Evolutionary conservation across 2,329 filamentous ascomycete genomes (phyloP), one percentile per base, ranked within the genome.

Genomic region (Talaromyces sp.): DNA sequence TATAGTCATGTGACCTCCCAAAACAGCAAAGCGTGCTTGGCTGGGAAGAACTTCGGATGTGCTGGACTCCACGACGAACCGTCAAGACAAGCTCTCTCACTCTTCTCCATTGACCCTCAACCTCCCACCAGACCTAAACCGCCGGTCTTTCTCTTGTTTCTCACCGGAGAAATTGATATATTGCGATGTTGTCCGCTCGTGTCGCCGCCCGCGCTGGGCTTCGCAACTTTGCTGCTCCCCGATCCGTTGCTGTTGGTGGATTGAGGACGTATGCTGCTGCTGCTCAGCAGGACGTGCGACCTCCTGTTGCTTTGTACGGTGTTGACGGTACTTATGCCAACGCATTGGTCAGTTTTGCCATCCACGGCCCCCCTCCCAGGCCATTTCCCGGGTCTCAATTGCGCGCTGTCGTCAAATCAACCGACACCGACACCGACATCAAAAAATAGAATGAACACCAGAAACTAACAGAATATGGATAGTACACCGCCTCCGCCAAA

Each of bases 401-500:
- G n/a, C 27, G 50, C 52, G 33, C 16, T 37, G 31, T 27, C 33
- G 3, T 41, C n/a, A 47, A 47, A 37, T 13, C 19, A 39, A 39
- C 43, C 24, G 8, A 16, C 2, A n/a, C 2, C 22, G 22, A 22
- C 22, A 22, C 22, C 22, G 22, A 22, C 22, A 22, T 22, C 22
- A 22, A 14, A 14, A 31, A 45, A 56, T 7, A 50, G 24, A 45
- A 24, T 11, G 7, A 41, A 3, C 7, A 13, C n/a, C n/a, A 24
- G 24, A 31, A 31, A 19, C 39, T 58, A 7, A 33, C 27, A 47
- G 10, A 31, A 19, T n/a, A 39, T 37, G 9, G 66, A 61, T 49
- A 99, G 95, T 99, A 97, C 89, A 98, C 93, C 70, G 95, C 95
- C 69, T 92, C 94, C 73, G 88, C 89, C 79, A 99, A 98, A 87